Percentiles rank a stretch among this genome's conserved stretches.
phyloP scores from a whole-genome alignment of 2,329 filamentous ascomycete genomes.

The Elsinoe arachidis region DNA sequence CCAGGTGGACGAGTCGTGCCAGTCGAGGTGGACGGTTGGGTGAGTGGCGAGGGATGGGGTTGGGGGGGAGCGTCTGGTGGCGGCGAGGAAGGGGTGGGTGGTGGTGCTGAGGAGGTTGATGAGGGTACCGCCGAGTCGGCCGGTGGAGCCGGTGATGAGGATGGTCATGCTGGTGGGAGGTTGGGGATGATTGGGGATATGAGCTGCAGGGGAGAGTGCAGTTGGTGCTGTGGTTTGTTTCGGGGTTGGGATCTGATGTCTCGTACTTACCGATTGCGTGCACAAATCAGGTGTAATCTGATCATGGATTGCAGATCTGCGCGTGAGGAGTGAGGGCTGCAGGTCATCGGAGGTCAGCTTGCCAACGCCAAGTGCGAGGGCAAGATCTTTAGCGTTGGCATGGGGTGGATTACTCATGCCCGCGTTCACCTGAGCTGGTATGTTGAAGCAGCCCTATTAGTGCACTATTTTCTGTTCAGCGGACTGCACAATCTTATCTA shows the following conservation, averaged over 20 bases:
- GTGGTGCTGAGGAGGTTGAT: background rate
- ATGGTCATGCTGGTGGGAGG: background rate
- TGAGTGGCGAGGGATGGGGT: background rate
- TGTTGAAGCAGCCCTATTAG: too few relatives aligned
- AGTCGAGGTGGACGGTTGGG: constrained; percentile 32
- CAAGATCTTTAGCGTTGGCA: too few relatives aligned
- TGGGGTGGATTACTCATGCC: too few relatives aligned
- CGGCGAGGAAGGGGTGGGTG: background rate
- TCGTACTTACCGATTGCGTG: too few relatives aligned
- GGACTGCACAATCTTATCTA: background rate
- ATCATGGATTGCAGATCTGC: background rate
- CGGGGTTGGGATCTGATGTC: too few relatives aligned
- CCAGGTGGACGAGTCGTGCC: constrained; percentile 36
- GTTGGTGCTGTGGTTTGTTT: too few relatives aligned
- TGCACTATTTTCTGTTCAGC: too few relatives aligned
- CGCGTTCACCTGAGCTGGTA: too few relatives aligned
- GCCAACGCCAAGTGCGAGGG: background rate
- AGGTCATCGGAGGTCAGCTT: background rate
- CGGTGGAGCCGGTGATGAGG: constrained; percentile 3
- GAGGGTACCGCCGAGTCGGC: background rate
- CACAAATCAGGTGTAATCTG: too few relatives aligned
- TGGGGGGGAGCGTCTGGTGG: background rate
- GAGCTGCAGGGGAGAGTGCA: background rate
- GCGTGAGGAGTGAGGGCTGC: background rate
- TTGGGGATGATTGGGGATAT: background rate